Evolutionary conservation across 495 filamentous ascomycete species (phyloP), one percentile per base, ranked within the genome.

Genomic region (Tuber melanosporum): DNA sequence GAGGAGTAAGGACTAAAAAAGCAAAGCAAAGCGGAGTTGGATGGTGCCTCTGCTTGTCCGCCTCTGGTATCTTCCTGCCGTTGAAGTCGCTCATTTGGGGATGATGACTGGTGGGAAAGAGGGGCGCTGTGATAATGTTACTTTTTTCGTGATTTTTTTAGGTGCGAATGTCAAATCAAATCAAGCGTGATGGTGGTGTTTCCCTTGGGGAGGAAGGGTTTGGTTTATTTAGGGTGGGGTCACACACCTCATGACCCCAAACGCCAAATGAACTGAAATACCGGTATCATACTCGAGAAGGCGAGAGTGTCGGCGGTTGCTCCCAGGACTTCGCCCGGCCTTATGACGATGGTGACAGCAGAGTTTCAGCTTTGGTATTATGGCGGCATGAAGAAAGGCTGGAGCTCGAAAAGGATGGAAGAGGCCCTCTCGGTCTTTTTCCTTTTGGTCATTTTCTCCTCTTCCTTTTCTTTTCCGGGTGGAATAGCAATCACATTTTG

Each of bases 201-300:
- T 36, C 12, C 9, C 8, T n/a, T 57, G 8, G n/a, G 49, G 49
- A 6, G 5, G 19, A 12, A 17, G 19, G 19, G 49, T 26, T 57
- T 26, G 9, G 49, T 57, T 57, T 32, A 36, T 66, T 36, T 36
- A 66, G 57, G 57, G 57, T 7, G 57, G 57, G 57, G 57, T 66
- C 57, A 66, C 57, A 36, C 32, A 66, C 26, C 57, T 66, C 57
- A 66, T 66, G 57, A 66, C 57, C 57, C 26, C 57, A 36, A 66
- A 26, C 32, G 57, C 26, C 57, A 36, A 66, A 26, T 66, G 57
- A 19, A 66, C 12, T 32, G 7, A 42, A 42, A 42, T 42, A 42
- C 8, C 10, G 45, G 45, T 47, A 19, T 19, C 17, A 6, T 15
- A 5, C 39, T 41, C 39, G 45, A 47, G 32, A 3, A 14, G 12